Conservation (phyloP, 2,329 filamentous ascomycete genomes). For the Phialophora expanda region DNA sequence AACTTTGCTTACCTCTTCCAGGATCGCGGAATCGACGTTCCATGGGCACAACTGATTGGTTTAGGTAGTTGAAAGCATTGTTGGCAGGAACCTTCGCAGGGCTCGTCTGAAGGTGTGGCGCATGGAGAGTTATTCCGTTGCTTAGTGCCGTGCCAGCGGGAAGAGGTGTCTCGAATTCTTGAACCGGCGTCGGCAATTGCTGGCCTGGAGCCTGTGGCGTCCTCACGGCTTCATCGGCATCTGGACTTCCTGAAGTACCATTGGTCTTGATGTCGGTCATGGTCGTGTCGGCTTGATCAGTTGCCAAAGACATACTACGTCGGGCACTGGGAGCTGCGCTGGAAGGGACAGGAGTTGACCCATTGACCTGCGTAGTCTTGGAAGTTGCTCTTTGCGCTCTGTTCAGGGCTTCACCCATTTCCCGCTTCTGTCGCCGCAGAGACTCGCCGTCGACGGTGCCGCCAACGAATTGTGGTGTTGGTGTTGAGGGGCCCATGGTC, state of each 20-base stretch:
- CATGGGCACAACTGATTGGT: conserved; percentile 45
- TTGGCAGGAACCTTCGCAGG: neutral
- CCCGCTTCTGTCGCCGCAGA: conserved; percentile 58
- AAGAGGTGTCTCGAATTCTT: conserved; percentile 28
- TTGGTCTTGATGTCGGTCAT: conserved; percentile 33
- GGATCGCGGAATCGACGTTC: conserved; percentile 52
- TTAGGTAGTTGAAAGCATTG: conserved; percentile 20
- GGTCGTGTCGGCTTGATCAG: conserved; percentile 32
- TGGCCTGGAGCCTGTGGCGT: conserved; percentile 25
- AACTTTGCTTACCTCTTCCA: conserved; percentile 54
- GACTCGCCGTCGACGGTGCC: conserved; percentile 62
- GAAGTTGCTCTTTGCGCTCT: conserved; percentile 32
- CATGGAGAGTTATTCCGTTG: conserved; percentile 28
- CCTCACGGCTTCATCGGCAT: conserved; percentile 18
- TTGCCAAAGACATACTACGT: conserved; percentile 34
- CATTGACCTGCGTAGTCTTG: conserved; percentile 25
- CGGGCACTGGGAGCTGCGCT: conserved; percentile 32
- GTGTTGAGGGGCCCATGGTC: conserved; percentile 73
- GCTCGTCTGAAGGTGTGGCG: conserved; percentile 33
- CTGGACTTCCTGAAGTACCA: conserved; percentile 17
- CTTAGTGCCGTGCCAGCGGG: conserved; percentile 24
- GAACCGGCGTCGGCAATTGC: conserved; percentile 31
- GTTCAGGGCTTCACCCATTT: conserved; percentile 49
- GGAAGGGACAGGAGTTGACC: conserved; percentile 34
- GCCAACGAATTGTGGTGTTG: conserved; percentile 59